Conservation (phyloP, 1,139 yeast genomes). For the Lodderomyces pseudojiufengensis region DNA sequence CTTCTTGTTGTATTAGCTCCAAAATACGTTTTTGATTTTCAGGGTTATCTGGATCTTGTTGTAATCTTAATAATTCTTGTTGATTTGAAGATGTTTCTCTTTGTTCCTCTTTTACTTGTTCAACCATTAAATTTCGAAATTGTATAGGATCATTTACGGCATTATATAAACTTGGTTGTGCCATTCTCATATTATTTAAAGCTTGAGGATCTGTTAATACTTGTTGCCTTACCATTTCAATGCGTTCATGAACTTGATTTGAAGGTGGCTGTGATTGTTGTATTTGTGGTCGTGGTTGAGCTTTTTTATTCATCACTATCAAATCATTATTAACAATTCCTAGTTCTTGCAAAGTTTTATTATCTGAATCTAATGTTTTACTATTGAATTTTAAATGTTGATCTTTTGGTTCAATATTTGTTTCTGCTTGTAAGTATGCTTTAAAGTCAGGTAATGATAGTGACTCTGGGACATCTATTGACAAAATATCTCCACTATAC, state of each 20-base stretch:
- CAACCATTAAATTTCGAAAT: conserved; percentile 47
- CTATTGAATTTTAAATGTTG: conserved; percentile 52
- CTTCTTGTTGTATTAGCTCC: conserved; percentile 68
- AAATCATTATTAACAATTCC: conserved; percentile 58
- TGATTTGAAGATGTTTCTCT: conserved; percentile 21
- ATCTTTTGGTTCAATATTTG: conserved; percentile 44
- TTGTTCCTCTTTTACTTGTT: conserved; percentile 23
- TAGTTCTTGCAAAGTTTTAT: conserved; percentile 40
- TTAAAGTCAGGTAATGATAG: conserved; percentile 65
- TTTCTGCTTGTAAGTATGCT: conserved; percentile 76
- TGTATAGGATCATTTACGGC: conserved; percentile 49
- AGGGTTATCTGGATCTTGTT: conserved; percentile 68
- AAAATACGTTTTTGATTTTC: conserved; percentile 65
- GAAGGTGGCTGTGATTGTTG: conserved; percentile 8
- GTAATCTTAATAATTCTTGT: conserved; percentile 49
- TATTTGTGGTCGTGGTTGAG: conserved; percentile 4
- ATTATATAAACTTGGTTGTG: conserved; percentile 42
- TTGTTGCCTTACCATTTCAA: conserved; percentile 51
- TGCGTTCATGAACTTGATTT: conserved; percentile 30
- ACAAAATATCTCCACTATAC: conserved; percentile 24
- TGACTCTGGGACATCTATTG: conserved; percentile 61
- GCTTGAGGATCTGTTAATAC: conserved; percentile 37
- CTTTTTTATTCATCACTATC: conserved; percentile 31
- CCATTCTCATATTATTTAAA: conserved; percentile 28
- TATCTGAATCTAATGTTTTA: conserved; percentile 28